Conservation (phyloP, 106 monocot genomes). For the Allium fistulosum region DNA sequence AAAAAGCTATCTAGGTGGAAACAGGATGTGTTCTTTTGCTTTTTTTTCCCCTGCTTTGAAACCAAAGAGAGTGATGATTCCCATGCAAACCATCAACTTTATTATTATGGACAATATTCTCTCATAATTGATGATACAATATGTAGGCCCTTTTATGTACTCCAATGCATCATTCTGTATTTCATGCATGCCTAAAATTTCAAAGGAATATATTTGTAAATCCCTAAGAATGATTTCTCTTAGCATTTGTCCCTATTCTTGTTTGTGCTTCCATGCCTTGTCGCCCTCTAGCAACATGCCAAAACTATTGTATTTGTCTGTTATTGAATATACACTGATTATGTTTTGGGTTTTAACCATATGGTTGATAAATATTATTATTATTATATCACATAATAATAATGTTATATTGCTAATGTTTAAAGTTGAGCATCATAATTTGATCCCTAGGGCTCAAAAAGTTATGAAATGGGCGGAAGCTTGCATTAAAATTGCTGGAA, state of each 20-base stretch:
- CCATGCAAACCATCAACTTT: neutral
- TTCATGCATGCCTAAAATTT: neutral
- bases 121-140: neutral
- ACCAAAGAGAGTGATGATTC: constrained; percentile 5
- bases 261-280: constrained; percentile 5
- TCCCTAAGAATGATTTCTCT: constrained; percentile 1
- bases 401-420: too few species aligned
- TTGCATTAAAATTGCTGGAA: constrained; percentile 3
- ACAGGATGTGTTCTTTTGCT: neutral
- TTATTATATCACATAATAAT: neutral
- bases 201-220: neutral
- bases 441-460: neutral
- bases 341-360: neutral
- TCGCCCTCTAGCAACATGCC: constrained; percentile 5
- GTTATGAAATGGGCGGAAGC: constrained; percentile 5
- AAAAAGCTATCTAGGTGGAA: too few species aligned
- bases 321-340: neutral
- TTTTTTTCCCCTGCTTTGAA: neutral
- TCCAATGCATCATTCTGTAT: constrained; percentile 4
- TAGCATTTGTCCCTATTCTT: too few species aligned
- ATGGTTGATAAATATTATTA: neutral
- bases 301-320: neutral
- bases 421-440: neutral
- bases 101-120: neutral
- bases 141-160: neutral